Evolutionary conservation across 2,329 filamentous ascomycete species (phyloP), one percentile per base, ranked within the genome.

Genomic region (Cladophialophora carrionii): DNA sequence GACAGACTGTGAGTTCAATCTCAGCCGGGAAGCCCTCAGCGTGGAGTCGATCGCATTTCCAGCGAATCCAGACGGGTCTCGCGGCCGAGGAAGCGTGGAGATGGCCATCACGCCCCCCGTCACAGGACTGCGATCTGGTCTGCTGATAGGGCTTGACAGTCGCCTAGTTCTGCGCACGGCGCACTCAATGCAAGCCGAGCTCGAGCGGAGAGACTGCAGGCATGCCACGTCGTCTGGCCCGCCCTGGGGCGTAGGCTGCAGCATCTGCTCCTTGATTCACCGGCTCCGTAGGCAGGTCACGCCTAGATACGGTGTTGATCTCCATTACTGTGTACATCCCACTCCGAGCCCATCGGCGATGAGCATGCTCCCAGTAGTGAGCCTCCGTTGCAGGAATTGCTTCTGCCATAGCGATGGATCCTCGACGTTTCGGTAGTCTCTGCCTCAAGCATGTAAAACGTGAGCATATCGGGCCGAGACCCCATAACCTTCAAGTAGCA

Each of bases 201-300:
- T 34, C 26, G 17, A 22, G 52, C n/a, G 52, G 17, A 14, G 29
- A 32, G 52, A 34, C 52, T 54, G 52, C 52, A 54, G 29, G 52
- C 52, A 54, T 54, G 52, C 52, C 52, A 54, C 52, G 52, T 54
- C 52, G 24, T 31, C 29, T 34, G 52, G 26, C 22, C 52, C 29
- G 52, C 29, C n/a, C 29, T 14, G 29, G 29, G 26, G n/a, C 29
- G 22, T n/a, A n/a, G 26, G 52, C 17, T 29, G 22, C 51, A 9
- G 51, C 51, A 54, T 32, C 29, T 9, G 52, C 17, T 14, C 8
- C 12, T 29, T 29, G 29, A 34, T 32, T 54, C 52, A 31, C 29
- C 26, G 14, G 26, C 22, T 54, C 52, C 10, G n/a, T 3, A n/a
- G 26, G 17, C 52, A n/a, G 24, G 26, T 54, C 26, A 34, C 8